Conservation (phyloP, 306 rosid species). For the Pyrus betulifolia region DNA sequence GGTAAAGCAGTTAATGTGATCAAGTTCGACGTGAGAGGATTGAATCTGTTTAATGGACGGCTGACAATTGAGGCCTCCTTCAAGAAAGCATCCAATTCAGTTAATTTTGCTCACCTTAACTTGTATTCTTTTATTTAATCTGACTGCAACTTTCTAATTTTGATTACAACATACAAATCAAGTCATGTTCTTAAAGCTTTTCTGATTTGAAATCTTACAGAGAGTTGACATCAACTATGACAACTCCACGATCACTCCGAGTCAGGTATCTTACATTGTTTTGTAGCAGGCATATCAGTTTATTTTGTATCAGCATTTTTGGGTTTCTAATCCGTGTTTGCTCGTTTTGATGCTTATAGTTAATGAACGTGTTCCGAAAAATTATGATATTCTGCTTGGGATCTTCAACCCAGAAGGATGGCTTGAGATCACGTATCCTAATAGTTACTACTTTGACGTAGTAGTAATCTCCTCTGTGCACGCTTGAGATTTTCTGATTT, state of each 20-base stretch:
- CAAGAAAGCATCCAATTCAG: constrained; percentile 72
- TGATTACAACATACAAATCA: neutral
- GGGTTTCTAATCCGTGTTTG: neutral
- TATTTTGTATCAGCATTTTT: neutral
- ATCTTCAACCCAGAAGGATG: constrained; percentile 94
- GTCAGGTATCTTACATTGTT: constrained; percentile 38
- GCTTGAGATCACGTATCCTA: constrained; percentile 93
- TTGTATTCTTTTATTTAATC: neutral
- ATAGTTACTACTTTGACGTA: neutral
- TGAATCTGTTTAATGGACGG: constrained; percentile 57
- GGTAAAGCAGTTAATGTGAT: constrained; percentile 78
- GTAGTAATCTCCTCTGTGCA: too few relatives aligned
- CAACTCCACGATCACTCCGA: constrained; percentile 59
- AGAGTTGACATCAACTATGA: constrained; percentile 64
- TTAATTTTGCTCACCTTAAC: constrained; percentile 24
- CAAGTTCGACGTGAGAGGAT: constrained; percentile 64
- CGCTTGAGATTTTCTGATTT: neutral
- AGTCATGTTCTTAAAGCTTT: neutral
- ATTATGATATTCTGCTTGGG: constrained; percentile 60
- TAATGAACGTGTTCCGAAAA: constrained; percentile 72
- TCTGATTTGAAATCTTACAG: constrained; percentile 31
- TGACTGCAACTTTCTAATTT: too few relatives aligned
- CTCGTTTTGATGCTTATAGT: constrained; percentile 28
- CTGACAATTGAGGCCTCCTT: constrained; percentile 71
- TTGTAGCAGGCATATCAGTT: neutral